Percentiles rank a stretch among this genome's conserved stretches.
phyloP scores from a whole-genome alignment of 139 green algal species.

The Chlamydomonas sphaeroides region DNA sequence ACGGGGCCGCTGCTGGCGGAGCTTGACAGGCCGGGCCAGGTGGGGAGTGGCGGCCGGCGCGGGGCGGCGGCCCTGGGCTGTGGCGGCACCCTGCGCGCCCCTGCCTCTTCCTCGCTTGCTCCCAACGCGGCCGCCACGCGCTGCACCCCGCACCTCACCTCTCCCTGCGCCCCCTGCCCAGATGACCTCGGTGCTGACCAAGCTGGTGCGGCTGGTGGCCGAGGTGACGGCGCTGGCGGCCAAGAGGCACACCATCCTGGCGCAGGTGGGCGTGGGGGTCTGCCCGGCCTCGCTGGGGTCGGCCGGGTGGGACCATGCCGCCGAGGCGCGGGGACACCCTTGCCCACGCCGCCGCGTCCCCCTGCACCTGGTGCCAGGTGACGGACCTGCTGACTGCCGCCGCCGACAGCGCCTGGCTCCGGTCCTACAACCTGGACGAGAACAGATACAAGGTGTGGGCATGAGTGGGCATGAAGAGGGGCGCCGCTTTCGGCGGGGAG shows the following conservation, averaged over 20 bases:
- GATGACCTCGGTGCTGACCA: constrained; percentile 65
- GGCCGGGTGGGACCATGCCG: no score
- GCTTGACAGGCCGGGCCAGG: constrained; percentile 39
- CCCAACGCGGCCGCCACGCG: no score
- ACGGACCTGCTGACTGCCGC: constrained; percentile 52
- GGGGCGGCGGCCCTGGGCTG: no score
- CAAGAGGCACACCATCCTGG: constrained; percentile 55
- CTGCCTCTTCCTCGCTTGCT: background rate
- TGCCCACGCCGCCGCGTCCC: no score
- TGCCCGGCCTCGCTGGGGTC: no score
- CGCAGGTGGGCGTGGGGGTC: no score
- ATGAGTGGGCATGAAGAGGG: background rate
- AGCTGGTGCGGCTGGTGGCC: constrained; percentile 60
- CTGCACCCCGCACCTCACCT: no score
- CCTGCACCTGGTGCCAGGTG: no score
- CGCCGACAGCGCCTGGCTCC: constrained; percentile 61
- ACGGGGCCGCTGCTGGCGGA: constrained; percentile 37
- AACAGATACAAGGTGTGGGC: constrained; percentile 65
- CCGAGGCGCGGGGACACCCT: no score
- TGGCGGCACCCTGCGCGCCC: background rate
- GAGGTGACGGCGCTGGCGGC: constrained; percentile 53
- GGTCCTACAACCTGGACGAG: constrained; percentile 61
- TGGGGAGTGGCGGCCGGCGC: background rate
- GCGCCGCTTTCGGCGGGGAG: no score
- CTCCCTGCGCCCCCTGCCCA: background rate